Base-by-base conservation (phyloP, 768 basidiomycete genomes). In the Lactarius psammicola region DNA sequence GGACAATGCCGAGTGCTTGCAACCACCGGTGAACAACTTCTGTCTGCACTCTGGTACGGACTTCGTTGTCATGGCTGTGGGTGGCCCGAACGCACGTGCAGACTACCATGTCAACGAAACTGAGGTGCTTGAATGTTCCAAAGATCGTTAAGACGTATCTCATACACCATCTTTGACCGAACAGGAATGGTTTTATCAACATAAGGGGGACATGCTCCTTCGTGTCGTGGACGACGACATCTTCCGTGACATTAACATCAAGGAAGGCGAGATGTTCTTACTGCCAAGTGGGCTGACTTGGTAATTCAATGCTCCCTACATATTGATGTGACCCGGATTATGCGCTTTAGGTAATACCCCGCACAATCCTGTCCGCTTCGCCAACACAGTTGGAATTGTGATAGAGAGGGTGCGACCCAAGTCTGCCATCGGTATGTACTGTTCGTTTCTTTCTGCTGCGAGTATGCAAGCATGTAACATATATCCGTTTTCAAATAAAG, bases 131-230 rank as follows among this genome's bases (percentile, higher is more conserved):
- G 7, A 18, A 20, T 2, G 36, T 9, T 33, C 30, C 15, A 9
- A n/a, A 26, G 42, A 26, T 40, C 33, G 36, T 7, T 49, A 20
- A 17, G 4, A 3, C 13, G 55, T 33, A 33, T 17, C 30, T 33
- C 28, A n/a, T 34, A 56, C 17, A 9, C 44, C 53, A 49, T 7
- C 18, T 17, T 8, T 33, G 15, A 56, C 46, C 13, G 59, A 18
- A 49, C 57, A 94, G 90, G 96, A 98, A 77, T 98, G 95, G 95
- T 98, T 98, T 77, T 98, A 95, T 77, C 96, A 99, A 74, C 82
- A 95, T 80, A 94, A 95, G 75, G 96, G 96, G 3, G 86, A 83
- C 2, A 98, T 98, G 95, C 79, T 93, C 2, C 80, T 99, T 26
- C 87, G 91, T 66, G 88, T 92, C 1, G 88, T 97, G 18, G 92